Conservation (phyloP, 192 early-diverging fungal species). For the Martensiomyces pterosporus region DNA sequence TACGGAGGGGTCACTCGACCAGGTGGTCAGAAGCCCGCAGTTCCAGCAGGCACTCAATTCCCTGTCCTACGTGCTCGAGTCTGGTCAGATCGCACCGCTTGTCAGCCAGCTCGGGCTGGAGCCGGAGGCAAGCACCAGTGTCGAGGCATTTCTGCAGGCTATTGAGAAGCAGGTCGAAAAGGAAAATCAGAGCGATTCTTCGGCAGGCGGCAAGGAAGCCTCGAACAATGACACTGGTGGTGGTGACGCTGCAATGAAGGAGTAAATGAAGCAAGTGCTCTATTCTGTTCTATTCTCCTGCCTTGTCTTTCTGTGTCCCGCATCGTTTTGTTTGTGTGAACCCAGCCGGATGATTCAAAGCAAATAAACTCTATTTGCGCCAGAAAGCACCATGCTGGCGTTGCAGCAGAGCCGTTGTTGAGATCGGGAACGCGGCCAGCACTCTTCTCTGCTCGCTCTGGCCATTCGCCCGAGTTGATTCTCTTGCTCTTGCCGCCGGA, state of each 20-base stretch:
- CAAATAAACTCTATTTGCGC: too few relatives aligned
- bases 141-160: conserved; percentile 42
- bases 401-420: too few relatives aligned
- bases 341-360: too few relatives aligned
- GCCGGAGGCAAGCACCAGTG: conserved; percentile 39
- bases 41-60: conserved; percentile 48
- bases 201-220: too few relatives aligned
- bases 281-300: not conserved
- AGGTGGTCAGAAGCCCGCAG: conserved; percentile 43
- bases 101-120: conserved; percentile 46
- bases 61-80: conserved; percentile 39
- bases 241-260: conserved; percentile 20
- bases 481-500: too few relatives aligned
- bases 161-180: conserved; percentile 37
- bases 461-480: too few relatives aligned
- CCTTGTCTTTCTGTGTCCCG: not conserved
- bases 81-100: conserved; percentile 47
- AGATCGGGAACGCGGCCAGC: too few relatives aligned
- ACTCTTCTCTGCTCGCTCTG: too few relatives aligned
- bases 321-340: not conserved
- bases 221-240: conserved; percentile 4
- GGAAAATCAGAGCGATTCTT: conserved; percentile 19
- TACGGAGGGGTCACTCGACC: conserved; percentile 16
- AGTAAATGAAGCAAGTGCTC: not conserved
- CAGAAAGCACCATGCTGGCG: too few relatives aligned